Percentiles rank a stretch among this genome's conserved stretches.
Conservation (phyloP, 352 stramenopile species). For the Phytophthora palmivora region DNA sequence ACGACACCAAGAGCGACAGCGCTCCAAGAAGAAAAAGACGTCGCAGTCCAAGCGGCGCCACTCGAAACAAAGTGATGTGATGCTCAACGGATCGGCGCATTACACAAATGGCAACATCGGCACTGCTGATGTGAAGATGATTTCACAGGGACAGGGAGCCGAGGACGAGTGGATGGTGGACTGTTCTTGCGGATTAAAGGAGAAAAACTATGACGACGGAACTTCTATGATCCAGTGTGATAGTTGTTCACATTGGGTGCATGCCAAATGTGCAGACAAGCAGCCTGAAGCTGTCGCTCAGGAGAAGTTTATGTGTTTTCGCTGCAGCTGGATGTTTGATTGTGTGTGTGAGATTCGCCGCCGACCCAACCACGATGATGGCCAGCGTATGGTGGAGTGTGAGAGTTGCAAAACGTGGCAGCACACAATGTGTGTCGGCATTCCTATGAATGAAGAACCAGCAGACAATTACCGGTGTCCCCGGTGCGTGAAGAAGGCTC, state of each 20-base stretch:
- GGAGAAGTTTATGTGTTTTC: slow-evolving; percentile 68
- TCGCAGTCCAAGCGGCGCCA: slow-evolving; percentile 27
- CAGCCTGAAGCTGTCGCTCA: slow-evolving; percentile 43
- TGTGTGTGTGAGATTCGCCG: slow-evolving; percentile 65
- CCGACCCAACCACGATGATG: slow-evolving; percentile 72
- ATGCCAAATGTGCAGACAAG: slow-evolving; percentile 60
- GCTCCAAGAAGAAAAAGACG: slow-evolving; percentile 44
- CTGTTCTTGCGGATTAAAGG: slow-evolving; percentile 56
- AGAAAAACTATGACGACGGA: slow-evolving; percentile 71
- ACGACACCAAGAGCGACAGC: slow-evolving; percentile 46
- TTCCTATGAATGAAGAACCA: slow-evolving; percentile 57
- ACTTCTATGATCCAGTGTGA: slow-evolving; percentile 75
- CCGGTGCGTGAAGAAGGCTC: slow-evolving; percentile 48
- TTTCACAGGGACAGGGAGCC: slow-evolving; percentile 11
- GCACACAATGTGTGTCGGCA: slow-evolving; percentile 69
- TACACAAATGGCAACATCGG: slow-evolving; percentile 20
- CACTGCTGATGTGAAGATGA: slow-evolving; percentile 11
- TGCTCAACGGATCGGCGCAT: slow-evolving; percentile 10
- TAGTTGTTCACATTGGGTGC: slow-evolving; percentile 62
- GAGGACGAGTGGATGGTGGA: slow-evolving; percentile 70
- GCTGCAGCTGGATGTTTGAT: slow-evolving; percentile 77
- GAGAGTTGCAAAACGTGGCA: slow-evolving; percentile 78
- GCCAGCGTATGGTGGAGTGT: slow-evolving; percentile 76
- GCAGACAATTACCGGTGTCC: slow-evolving; percentile 66
- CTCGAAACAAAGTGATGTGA: slow-evolving; percentile 43